phyloP scores from a whole-genome alignment of 345 rosid species.

The Brassica juncea region DNA sequence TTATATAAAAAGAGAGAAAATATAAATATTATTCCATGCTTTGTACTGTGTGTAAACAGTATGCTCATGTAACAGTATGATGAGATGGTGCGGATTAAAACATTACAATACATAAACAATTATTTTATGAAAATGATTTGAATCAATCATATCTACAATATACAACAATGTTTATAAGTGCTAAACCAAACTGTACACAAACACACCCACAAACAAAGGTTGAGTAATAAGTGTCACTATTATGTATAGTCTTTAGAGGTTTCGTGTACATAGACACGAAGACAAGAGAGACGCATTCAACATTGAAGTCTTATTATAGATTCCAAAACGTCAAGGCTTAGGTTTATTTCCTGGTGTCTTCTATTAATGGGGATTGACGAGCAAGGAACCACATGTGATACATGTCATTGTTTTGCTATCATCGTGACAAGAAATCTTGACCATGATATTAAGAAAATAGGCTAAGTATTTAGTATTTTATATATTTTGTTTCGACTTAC shows the following conservation, averaged over 20 bases:
- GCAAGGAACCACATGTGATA: conserved; percentile 38
- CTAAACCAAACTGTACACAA: background rate
- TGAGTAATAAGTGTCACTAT: conserved; percentile 3
- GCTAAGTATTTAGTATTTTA: background rate
- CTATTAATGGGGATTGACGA: conserved; percentile 29
- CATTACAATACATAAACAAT: background rate
- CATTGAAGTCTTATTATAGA: background rate
- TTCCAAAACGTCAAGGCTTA: conserved; percentile 21
- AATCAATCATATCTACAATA: background rate
- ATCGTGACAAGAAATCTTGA: conserved; percentile 13
- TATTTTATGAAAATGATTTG: background rate
- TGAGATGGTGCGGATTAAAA: background rate
- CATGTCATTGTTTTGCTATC: conserved; percentile 39
- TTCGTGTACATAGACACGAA: background rate
- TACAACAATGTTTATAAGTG: background rate
- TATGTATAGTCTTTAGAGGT: background rate
- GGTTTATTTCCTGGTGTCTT: background rate
- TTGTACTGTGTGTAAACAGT: conserved; percentile 7
- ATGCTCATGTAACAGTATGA: background rate
- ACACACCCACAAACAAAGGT: background rate
- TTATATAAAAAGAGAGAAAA: background rate
- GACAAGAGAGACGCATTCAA: conserved; percentile 6
- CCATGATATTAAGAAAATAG: conserved; percentile 12
- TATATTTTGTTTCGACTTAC: too few species aligned
- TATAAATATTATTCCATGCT: background rate